Base-by-base conservation (phyloP, 345 rosid genomes). In the Corymbia maculata region DNA sequence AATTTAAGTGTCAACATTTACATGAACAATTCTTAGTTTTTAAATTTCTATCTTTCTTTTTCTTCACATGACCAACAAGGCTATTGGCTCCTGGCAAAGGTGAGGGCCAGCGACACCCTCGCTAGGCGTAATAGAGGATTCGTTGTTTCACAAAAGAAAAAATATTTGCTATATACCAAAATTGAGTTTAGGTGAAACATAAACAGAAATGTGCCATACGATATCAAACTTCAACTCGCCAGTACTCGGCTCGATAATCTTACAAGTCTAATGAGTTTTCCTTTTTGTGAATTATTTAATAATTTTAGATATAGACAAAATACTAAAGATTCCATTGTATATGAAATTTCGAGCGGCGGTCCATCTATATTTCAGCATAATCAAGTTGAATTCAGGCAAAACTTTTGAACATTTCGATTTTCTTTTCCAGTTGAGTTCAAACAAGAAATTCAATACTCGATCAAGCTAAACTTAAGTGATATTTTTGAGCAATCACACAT, bases 11-110 rank as follows among this genome's bases (percentile, higher is more conserved):
- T 55, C 22, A 55, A 21, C 5, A 21, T 0, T 1, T 0, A 55
- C 1, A 0, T 55, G 1, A 2, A 55, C 11, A 55, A 55, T 55
- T 55, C 22, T 8, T 55, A 0, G 22, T 10, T 55, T 55, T 55
- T 21, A 8, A 21, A 1, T 13, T 55, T 53, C 19, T 53, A 8
- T 8, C 4, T 8, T 55, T 55, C 21, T 55, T 21, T 55, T 55
- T 55, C 61, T 55, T 55, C 61, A 8, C 12, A 21, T 53, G 59
- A 4, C 59, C 0, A 55, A 55, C 61, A 55, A 55, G 61, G 26
- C 12, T 0, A 0, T 55, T 0, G 0, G 21, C 2, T 26, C 28
- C 0, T 8, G 0, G 5, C 61, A 55, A 21, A 21, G 28, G 59
- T 21, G 11, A 21, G 26, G 59, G 59, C 26, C 4, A 21, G 59